phyloP scores from a whole-genome alignment of 1,139 yeast species.

The Suhomyces atakaporum region DNA sequence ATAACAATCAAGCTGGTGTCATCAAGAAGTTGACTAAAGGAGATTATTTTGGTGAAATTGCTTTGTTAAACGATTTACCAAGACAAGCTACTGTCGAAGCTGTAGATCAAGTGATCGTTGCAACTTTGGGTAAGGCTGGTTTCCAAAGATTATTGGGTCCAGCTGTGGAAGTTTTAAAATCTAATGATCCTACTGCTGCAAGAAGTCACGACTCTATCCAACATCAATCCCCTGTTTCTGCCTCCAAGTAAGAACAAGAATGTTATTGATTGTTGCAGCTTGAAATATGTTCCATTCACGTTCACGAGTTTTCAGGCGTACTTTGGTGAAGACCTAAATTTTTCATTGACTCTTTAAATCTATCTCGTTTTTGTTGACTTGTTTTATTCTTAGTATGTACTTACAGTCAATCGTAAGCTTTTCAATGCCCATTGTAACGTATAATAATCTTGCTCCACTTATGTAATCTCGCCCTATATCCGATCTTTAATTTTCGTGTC shows the following conservation, averaged over 20 bases:
- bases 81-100: constrained; percentile 94
- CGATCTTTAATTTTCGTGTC: background rate
- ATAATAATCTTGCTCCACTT: background rate
- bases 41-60: constrained; percentile 95
- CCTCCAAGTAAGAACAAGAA: constrained; percentile 3
- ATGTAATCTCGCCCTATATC: background rate
- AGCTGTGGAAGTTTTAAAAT: constrained; percentile 77
- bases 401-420: background rate
- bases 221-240: constrained; percentile 3
- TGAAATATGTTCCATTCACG: background rate
- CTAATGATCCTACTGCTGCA: constrained; percentile 70
- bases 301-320: background rate
- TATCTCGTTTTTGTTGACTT: constrained; percentile 1
- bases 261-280: too few relatives aligned
- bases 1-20: constrained; percentile 56
- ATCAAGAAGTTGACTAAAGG: constrained; percentile 71
- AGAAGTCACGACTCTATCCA: constrained; percentile 1
- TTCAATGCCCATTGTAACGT: constrained; percentile 1
- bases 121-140: constrained; percentile 87
- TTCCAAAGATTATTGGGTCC: constrained; percentile 94
- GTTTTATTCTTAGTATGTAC: constrained; percentile 1
- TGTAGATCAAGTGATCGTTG: constrained; percentile 74
- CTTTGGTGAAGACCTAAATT: background rate
- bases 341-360: background rate
- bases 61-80: constrained; percentile 86